Percentiles rank a stretch among this genome's conserved stretches.
Conservation (phyloP, 768 basidiomycete genomes). For the Rubroboletus pulcherrimus region DNA sequence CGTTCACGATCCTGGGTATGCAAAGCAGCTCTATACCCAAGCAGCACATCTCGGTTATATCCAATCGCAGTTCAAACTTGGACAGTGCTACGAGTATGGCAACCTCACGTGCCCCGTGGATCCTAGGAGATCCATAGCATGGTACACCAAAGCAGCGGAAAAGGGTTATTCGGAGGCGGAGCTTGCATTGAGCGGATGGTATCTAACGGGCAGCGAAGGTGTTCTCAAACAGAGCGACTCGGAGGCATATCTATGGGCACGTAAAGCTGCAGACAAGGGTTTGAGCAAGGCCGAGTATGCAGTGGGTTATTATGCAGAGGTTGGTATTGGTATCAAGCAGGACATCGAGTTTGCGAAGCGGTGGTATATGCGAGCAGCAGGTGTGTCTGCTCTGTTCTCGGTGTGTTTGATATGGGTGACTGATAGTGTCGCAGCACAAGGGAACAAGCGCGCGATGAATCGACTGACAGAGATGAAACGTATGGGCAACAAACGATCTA, state of each 20-base stretch:
- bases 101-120: constrained; percentile 85
- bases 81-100: constrained; percentile 94
- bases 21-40: constrained; percentile 83
- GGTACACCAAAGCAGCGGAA: constrained; percentile 98
- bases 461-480: constrained; percentile 95
- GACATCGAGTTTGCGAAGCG: constrained; percentile 94
- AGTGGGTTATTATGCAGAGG: constrained; percentile 96
- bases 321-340: constrained; percentile 95
- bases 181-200: constrained; percentile 96
- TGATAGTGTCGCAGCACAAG: constrained; percentile 65
- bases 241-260: constrained; percentile 98
- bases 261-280: constrained; percentile 94
- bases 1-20: constrained; percentile 74
- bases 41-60: constrained; percentile 92
- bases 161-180: constrained; percentile 95
- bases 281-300: constrained; percentile 97
- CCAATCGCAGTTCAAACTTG: constrained; percentile 92
- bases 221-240: constrained; percentile 97
- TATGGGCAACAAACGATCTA: constrained; percentile 72
- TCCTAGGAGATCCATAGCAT: constrained; percentile 90
- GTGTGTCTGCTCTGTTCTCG: constrained; percentile 43
- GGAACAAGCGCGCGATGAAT: constrained; percentile 97
- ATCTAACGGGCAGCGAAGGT: constrained; percentile 91
- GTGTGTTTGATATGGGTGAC: neutral
- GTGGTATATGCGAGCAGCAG: constrained; percentile 99